Base-by-base conservation (phyloP, 1,139 yeast genomes). In the Insectozyma bohioensis region DNA sequence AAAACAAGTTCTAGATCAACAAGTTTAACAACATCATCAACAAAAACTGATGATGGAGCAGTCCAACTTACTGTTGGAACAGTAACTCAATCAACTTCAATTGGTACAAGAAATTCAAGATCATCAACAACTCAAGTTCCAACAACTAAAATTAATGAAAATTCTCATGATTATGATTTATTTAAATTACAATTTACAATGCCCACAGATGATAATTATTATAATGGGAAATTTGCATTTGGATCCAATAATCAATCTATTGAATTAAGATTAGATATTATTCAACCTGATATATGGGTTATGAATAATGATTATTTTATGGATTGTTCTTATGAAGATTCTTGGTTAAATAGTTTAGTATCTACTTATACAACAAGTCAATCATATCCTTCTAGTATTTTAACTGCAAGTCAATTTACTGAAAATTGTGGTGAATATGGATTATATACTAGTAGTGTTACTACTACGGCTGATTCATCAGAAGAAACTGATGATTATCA, bases 271-370 rank as follows among this genome's bases (percentile, higher is more conserved):
- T 34, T 64, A 26, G 72, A 65, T 40, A 20, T 60, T 5, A 24
- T 54, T 10, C 72, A 63, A 37, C 64, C 68, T 4, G 66, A 63
- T 14, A 29, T 62, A 1, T 65, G 69, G 69, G 67, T 60, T 1
- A 44, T 66, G 56, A 52, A 60, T 37, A 52, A 52, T 4, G 37
- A 50, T 9, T 33, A 40, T 3, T 47, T 61, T 31, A 43, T 43
- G 25, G 48, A 46, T 22, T 66, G 72, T 43, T 26, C 37, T 5
- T 42, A 47, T 12, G 30, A 58, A 6, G 36, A 42, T 26, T 17
- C 12, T 1, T 61, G 62, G 61, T 47, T 45, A 43, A 26, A 38
- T 6, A 42, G 51, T 2, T 54, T n/a, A 3, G 26, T 15, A 22
- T 8, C 37, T 2, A 26, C 27, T 6, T 25, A 14, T 17, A 9